Evolutionary conservation across 1,284 basidiomycete genomes (phyloP).

Genomic region (Moesziomyces parantarcticus): DNA sequence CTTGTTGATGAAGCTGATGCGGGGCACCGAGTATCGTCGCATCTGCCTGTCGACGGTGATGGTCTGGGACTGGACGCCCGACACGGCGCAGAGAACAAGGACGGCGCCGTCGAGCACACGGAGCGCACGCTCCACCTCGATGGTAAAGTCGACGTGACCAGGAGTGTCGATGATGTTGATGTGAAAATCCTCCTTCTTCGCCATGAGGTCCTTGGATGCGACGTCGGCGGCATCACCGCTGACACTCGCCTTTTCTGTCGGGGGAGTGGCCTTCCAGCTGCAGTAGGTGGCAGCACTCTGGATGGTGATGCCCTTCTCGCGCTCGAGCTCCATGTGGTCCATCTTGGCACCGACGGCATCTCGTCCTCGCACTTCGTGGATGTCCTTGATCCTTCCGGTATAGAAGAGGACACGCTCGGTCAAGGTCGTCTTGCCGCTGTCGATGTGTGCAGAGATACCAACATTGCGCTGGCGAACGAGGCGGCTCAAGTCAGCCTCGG

Average conservation of each 20-base stretch:
- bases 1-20: constrained; percentile 98
- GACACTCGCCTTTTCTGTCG: constrained; percentile 66
- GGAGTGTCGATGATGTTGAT: constrained; percentile 99
- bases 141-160: constrained; percentile 99
- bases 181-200: constrained; percentile 79
- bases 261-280: constrained; percentile 83
- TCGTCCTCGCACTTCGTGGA: constrained; percentile 95
- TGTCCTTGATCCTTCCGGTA: constrained; percentile 93
- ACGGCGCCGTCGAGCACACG: constrained; percentile 97
- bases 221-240: constrained; percentile 65
- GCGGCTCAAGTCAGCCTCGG: constrained; percentile 61
- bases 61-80: constrained; percentile 97
- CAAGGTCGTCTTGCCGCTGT: constrained; percentile 97
- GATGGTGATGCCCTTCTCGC: constrained; percentile 99
- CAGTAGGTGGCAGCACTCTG: constrained; percentile 98
- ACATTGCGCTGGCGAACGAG: constrained; percentile 69
- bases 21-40: constrained; percentile 91
- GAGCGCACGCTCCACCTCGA: constrained; percentile 96
- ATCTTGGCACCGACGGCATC: constrained; percentile 99
- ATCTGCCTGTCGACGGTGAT: constrained; percentile 99
- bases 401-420: constrained; percentile 98
- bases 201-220: constrained; percentile 41
- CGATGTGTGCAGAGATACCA: constrained; percentile 71
- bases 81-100: constrained; percentile 94
- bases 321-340: constrained; percentile 99